Evolutionary conservation across 176 grass and related monocot genomes (phyloP).

Genomic region (Carex cristatella): DNA sequence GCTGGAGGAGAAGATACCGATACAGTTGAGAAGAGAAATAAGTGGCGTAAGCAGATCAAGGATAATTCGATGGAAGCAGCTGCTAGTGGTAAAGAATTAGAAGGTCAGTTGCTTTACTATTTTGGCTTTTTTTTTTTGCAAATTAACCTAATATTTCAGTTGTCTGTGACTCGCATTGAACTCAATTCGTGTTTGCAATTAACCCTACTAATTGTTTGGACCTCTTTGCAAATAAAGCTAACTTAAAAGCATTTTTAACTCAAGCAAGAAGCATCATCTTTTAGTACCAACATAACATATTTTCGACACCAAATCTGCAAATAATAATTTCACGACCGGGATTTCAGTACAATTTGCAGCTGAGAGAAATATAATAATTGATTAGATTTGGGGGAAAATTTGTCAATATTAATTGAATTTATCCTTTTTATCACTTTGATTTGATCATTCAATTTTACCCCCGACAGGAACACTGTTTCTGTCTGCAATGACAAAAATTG

Average conservation of each 20-base stretch:
- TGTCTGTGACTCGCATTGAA: background rate
- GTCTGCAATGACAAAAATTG: background rate
- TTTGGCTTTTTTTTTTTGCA: background rate
- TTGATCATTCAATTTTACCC: background rate
- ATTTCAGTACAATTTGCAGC: background rate
- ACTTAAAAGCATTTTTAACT: background rate
- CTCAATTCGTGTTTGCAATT: background rate
- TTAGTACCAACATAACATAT: background rate
- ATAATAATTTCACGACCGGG: background rate
- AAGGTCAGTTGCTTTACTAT: slow-evolving; percentile 38
- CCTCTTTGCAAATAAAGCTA: background rate
- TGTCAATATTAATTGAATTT: background rate
- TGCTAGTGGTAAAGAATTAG: slow-evolving; percentile 78
- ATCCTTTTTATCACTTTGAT: slow-evolving; percentile 5
- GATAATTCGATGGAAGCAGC: slow-evolving; percentile 69
- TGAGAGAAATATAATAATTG: background rate
- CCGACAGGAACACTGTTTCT: background rate
- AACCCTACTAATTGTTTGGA: background rate
- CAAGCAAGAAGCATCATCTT: background rate
- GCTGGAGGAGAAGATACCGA: slow-evolving; percentile 48
- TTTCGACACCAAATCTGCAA: background rate
- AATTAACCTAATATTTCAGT: slow-evolving; percentile 1
- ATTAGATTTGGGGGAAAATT: background rate
- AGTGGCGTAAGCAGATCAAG: slow-evolving; percentile 78
- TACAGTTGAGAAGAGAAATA: slow-evolving; percentile 60